Evolutionary conservation across 164 flowering plant genomes (phyloP).

Genomic region (Protea cynaroides): DNA sequence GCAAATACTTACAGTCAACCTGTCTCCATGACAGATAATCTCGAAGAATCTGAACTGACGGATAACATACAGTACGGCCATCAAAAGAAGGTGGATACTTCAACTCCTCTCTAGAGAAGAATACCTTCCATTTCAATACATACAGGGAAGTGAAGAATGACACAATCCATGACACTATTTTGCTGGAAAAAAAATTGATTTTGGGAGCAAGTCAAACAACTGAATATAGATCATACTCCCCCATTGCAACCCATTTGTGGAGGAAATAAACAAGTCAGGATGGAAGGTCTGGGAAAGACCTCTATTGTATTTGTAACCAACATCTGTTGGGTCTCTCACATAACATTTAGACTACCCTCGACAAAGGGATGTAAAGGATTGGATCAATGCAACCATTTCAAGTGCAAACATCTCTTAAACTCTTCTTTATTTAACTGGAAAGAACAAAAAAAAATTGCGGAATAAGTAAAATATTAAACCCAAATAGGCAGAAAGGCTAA

Average conservation of each 20-base stretch:
- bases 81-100: slow-evolving; percentile 71
- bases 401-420: too few relatives aligned
- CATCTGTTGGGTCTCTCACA: too few relatives aligned
- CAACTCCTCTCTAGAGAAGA: slow-evolving; percentile 52
- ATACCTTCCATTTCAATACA: slow-evolving; percentile 58
- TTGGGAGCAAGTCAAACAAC: neutral
- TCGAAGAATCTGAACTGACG: slow-evolving; percentile 47
- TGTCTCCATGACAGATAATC: slow-evolving; percentile 91
- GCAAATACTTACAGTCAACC: slow-evolving; percentile 71
- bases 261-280: neutral
- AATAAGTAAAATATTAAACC: too few relatives aligned
- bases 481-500: too few relatives aligned
- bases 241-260: too few relatives aligned
- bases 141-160: slow-evolving; percentile 68
- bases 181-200: slow-evolving; percentile 49
- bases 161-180: slow-evolving; percentile 48
- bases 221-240: too few relatives aligned
- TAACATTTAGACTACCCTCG: too few relatives aligned
- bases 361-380: too few relatives aligned
- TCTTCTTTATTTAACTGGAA: too few relatives aligned
- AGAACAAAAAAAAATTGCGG: too few relatives aligned
- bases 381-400: too few relatives aligned
- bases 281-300: neutral
- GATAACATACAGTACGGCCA: slow-evolving; percentile 81
- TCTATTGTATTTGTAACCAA: too few relatives aligned